Conservation (phyloP, 176 grass and related monocot species). For the Cocos nucifera region DNA sequence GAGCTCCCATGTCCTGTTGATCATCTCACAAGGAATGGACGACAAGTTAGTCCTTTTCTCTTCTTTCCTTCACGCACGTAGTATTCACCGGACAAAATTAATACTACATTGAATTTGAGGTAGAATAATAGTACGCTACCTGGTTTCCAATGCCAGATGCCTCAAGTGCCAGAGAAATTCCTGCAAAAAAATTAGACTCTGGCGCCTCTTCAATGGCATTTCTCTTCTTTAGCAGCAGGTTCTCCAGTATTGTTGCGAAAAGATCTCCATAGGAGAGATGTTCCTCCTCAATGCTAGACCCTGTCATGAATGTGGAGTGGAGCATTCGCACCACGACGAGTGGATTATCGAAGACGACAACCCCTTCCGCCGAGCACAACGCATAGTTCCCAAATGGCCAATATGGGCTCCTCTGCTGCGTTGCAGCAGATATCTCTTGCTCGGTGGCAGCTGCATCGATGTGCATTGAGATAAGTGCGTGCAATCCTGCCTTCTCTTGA, state of each 20-base stretch:
- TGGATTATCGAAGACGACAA: slow-evolving; percentile 48
- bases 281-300: slow-evolving; percentile 22
- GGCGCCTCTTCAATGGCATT: background rate
- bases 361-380: slow-evolving; percentile 65
- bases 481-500: slow-evolving; percentile 33
- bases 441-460: slow-evolving; percentile 31
- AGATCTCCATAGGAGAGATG: slow-evolving; percentile 57
- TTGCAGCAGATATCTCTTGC: slow-evolving; percentile 6
- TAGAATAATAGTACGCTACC: slow-evolving; percentile 18
- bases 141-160: slow-evolving; percentile 48
- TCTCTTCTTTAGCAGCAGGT: slow-evolving; percentile 41
- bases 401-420: slow-evolving; percentile 24
- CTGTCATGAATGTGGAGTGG: slow-evolving; percentile 47
- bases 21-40: background rate
- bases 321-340: slow-evolving; percentile 51
- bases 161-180: slow-evolving; percentile 60
- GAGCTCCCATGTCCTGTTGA: slow-evolving; percentile 43
- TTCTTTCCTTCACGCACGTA: no score
- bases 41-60: no score
- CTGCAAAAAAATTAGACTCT: slow-evolving; percentile 30
- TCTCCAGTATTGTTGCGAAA: slow-evolving; percentile 33
- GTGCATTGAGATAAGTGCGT: slow-evolving; percentile 36
- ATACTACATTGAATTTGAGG: no score
- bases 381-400: slow-evolving; percentile 64
- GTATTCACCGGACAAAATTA: no score